Base-by-base conservation (phyloP, 352 stramenopile species). In the Phytopythium boreale region DNA sequence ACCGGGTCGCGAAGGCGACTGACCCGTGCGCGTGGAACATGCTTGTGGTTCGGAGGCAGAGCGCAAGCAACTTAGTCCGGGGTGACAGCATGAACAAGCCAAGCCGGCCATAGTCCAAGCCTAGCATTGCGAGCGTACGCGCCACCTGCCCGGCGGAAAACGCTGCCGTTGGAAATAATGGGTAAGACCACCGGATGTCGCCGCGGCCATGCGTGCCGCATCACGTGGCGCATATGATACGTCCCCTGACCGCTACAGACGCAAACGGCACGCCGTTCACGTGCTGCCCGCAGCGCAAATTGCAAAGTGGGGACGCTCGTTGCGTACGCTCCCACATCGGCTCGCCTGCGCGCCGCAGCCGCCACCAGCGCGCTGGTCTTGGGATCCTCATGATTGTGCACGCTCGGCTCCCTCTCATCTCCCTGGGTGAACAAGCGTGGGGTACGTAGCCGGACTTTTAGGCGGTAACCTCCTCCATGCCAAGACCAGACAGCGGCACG, bases 91-190 rank as follows among this genome's bases (percentile, higher is more conserved):
- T 20, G 26, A 26, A 24, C 8, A n/a, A 29, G 46, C 20, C 15
- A n/a, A n/a, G n/a, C n/a, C n/a, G n/a, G n/a, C n/a, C n/a, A n/a
- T n/a, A n/a, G n/a, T n/a, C n/a, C n/a, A n/a, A n/a, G n/a, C n/a
- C n/a, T n/a, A n/a, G n/a, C 14, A 12, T 20, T 56, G 58, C 58
- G 58, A 63, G 58, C 58, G 58, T 63, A 63, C 58, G 58, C 58
- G 46, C 17, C 46, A 29, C 2, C 19, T 14, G 20, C 5, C 29
- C 22, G 47, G n/a, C 22, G 47, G n/a, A 27, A 3, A 53, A 53
- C 50, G 26, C 27, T 29, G 51, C 29, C 17, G 17, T 15, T 36
- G 51, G 29, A 19, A 20, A 20, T 36, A 36, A 20, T 49, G 53
- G n/a, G 53, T 46, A 59, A 59, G 53, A 44, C 53, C 53, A 36